Conservation (phyloP, 148 eudicot species). For the Camellia lanceoleosa region DNA sequence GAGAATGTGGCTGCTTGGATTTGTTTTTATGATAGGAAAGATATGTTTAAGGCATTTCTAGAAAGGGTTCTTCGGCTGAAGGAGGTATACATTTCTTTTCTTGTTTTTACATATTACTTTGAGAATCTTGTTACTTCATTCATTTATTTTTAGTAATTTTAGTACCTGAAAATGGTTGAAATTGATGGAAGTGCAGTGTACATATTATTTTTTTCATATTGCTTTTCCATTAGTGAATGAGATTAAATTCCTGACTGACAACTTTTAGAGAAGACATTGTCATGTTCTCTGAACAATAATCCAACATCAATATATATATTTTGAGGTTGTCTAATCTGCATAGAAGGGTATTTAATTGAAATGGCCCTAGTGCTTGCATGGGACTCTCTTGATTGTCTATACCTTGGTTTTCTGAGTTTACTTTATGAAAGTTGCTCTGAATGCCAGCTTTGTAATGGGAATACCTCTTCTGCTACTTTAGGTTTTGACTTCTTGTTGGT, state of each 20-base stretch:
- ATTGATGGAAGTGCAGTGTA: background rate
- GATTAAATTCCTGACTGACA: slow-evolving; percentile 3
- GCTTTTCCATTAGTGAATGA: background rate
- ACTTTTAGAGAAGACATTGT: background rate
- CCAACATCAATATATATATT: background rate
- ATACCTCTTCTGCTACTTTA: too few relatives aligned
- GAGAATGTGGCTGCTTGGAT: slow-evolving; percentile 98
- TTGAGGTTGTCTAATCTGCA: background rate
- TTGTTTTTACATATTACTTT: background rate
- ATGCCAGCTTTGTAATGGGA: too few relatives aligned
- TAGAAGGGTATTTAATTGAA: background rate
- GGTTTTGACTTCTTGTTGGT: too few relatives aligned
- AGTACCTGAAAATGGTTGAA: background rate
- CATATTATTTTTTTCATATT: background rate
- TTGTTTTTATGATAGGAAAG: slow-evolving; percentile 78
- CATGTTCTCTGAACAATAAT: background rate
- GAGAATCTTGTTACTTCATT: background rate
- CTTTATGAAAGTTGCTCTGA: too few relatives aligned
- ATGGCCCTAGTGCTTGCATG: background rate
- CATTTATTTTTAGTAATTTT: background rate
- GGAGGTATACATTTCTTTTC: slow-evolving; percentile 47
- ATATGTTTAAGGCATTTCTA: slow-evolving; percentile 69
- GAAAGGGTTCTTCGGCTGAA: slow-evolving; percentile 81
- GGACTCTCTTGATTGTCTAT: background rate
- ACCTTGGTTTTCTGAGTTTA: background rate